Base-by-base conservation (phyloP, 345 rosid species). In the Rhodamnia argentea region DNA sequence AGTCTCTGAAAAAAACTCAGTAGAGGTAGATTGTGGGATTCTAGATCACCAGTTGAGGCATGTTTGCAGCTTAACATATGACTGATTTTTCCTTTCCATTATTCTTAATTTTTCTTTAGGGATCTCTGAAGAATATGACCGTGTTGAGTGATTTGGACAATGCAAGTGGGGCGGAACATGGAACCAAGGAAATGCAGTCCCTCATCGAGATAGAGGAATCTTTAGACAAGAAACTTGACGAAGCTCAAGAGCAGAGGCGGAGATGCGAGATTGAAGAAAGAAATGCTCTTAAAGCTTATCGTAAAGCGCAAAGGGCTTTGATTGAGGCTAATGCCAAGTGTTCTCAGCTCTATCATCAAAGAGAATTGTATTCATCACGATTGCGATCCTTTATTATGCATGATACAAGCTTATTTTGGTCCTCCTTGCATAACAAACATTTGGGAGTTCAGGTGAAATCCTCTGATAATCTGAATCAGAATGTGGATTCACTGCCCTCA, bases 201-300 rank as follows among this genome's bases (percentile, higher is more conserved):
- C 89, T 95, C 85, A 86, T 86, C 85, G 94, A 92, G 88, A 88
- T 97, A 87, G 99, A 97, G 91, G 98, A 97, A 88, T 87, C 94
- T 51, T 89, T 94, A 83, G 99, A 97, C 91, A 96, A 88, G 90
- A 96, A 96, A 86, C 93, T 97, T 88, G 99, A 92, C 86, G 94
- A 93, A 88, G 99, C 95, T 81, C 99, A 97, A 83, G 94, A 95
- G 83, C 88, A 88, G 83, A 89, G 95, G 86, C 91, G 87, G 86
- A 92, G 84, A 70, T 93, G 96, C 91, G 99, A 97, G 93, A 90
- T 94, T 93, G 99, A 97, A 90, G 99, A 97, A 90, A 93, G 98
- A 88, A 95, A 96, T 87, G 96, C 99, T 78, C 96, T 96, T 82
- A 96, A 92, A 91, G 94, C 94, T 82, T 97, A 95, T 90, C 91